Base-by-base conservation (phyloP, 495 filamentous ascomycete species). In the Xylaria nigripes region DNA sequence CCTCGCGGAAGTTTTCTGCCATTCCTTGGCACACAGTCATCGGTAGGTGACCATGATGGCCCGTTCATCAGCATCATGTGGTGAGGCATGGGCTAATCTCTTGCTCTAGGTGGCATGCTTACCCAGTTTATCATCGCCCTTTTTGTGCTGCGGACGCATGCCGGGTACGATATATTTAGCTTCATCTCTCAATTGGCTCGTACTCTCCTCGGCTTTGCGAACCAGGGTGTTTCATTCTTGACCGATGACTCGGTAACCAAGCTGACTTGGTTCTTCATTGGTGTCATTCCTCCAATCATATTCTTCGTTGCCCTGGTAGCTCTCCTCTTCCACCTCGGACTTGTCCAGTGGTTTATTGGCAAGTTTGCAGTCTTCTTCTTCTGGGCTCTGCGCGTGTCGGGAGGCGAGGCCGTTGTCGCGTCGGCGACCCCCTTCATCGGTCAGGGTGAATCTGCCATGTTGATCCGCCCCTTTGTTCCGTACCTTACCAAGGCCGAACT, bases 371-470 rank as follows among this genome's bases (percentile, higher is more conserved):
- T 81, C 45, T 88, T 95, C 69, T 94, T 96, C 79, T 93, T 91
- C 79, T 94, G 87, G 86, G 75, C 70, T 41, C 83, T 96, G 76
- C 76, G 81, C 8, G 87, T 95, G n/a, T 93, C 89, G n/a, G 90
- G 90, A 38, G 89, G 87, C 43, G 90, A 95, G 65, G 89, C 90
- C 21, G 86, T 96, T 25, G 90, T 95, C 24, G 90, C 90, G 25
- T 86, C 90, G 41, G 90, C 90, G n/a, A 90, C 90, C 5, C 90
- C 90, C 1, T 96, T 95, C 71, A 91, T 95, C 59, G 90, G 90
- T 27, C 90, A 93, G 72, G 90, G 90, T 57, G 90, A 96, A 75
- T 90, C 86, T 7, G 90, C 87, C 30, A 92, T 96, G 85, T 72
- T 96, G 47, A 89, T 96, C 72, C 82, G 82, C 34, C 89, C 89